phyloP scores from a whole-genome alignment of 202 grass and related monocot genomes.

The Zoysia matrella region DNA sequence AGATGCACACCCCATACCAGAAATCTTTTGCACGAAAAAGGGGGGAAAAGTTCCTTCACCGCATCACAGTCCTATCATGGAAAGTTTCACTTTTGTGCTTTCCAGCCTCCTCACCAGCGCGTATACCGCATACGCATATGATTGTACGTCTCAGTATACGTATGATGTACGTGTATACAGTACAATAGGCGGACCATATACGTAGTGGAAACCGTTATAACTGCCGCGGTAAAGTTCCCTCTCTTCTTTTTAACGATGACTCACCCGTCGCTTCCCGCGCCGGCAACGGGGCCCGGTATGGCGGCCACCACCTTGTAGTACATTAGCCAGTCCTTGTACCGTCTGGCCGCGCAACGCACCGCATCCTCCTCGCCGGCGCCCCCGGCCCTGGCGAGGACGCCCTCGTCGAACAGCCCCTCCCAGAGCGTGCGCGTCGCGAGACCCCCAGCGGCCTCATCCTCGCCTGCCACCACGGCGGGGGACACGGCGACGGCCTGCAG shows the following conservation, averaged over 20 bases:
- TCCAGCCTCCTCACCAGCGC: neutral
- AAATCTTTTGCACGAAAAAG: constrained; percentile 27
- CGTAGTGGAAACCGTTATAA: constrained; percentile 38
- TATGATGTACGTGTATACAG: neutral
- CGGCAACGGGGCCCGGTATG: neutral
- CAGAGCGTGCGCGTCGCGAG: constrained; percentile 71
- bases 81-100: constrained; percentile 6
- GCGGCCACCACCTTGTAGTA: constrained; percentile 85
- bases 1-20: neutral
- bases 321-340: constrained; percentile 97
- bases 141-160: neutral
- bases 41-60: neutral
- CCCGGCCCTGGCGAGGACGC: constrained; percentile 24
- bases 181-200: neutral
- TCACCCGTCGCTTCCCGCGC: constrained; percentile 35
- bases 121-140: neutral
- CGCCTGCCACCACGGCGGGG: constrained; percentile 37
- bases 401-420: constrained; percentile 66
- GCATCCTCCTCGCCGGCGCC: constrained; percentile 45
- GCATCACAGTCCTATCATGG: constrained; percentile 20
- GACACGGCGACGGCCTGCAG: constrained; percentile 69
- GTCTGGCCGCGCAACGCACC: constrained; percentile 55
- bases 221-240: constrained; percentile 33
- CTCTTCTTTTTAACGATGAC: neutral
- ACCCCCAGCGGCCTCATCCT: constrained; percentile 21